Base-by-base conservation (phyloP, 2,329 filamentous ascomycete genomes). In the Aureobasidium mangrovei region DNA sequence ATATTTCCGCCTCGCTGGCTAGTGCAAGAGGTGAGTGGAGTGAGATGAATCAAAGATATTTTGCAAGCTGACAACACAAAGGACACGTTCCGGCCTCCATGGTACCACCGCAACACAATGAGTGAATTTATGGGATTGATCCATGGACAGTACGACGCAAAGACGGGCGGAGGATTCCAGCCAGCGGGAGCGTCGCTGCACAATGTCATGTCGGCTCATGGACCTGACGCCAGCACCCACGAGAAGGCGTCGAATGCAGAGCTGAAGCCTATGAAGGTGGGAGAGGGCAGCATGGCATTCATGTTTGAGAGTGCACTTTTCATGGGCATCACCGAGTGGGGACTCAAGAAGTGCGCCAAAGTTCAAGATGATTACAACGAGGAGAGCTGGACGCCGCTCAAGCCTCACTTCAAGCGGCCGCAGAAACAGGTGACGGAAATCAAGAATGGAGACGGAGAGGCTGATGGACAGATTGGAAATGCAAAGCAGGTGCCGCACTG, bases 1-100 rank as follows among this genome's bases (percentile, higher is more conserved):
- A 82, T 86, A 67, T 86, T 88, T 70, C 83, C 83, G 7, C 83
- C 84, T 1, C 77, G 84, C 48, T 88, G 84, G 84, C 77, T 86
- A 33, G 53, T 54, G 7, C 53, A 54, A 48, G 53, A 54, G 40
- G 49, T 53, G 31, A 12, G 27, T 4, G n/a, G 31, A 9, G 27
- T 3, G 7, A 28, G 31, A 10, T 1, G 29, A 18, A 4, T 7
- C n/a, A 32, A 27, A 42, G 40, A 27, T 6, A 6, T 26, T 6
- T 24, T 7, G 40, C n/a, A 8, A 26, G 39, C 39, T 53, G 26
- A 53, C 49, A 29, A 9, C 4, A 18, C 4, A 6, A 31, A 85
- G 61, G 76, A 84, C 63, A 87, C 84, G 0, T 87, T 86, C 74
- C 78, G 84, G 4, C 82, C 83, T 27, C 84, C 85, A 0, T 88